Conservation (phyloP, 2,329 filamentous ascomycete genomes). For the Diaporthe caulivora region DNA sequence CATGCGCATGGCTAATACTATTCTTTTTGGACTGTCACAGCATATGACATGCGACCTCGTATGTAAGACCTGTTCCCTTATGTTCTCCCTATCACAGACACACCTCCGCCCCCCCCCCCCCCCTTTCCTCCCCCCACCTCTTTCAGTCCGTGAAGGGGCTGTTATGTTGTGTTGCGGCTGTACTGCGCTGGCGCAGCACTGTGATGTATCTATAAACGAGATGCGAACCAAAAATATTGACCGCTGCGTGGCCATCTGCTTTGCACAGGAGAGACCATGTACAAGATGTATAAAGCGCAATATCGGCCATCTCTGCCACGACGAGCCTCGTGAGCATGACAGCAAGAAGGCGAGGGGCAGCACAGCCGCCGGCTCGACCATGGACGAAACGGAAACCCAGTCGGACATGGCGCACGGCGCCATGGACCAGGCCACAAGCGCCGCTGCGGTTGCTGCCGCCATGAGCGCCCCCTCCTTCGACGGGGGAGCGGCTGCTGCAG, state of each 20-base stretch:
- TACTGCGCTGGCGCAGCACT: slow-evolving; percentile 36
- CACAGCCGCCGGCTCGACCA: slow-evolving; percentile 62
- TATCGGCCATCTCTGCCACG: slow-evolving; percentile 98
- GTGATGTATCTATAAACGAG: slow-evolving; percentile 39
- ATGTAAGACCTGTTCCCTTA: slow-evolving; percentile 61
- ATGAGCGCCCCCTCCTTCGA: slow-evolving; percentile 67
- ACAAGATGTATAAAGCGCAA: slow-evolving; percentile 98
- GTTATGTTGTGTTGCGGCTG: slow-evolving; percentile 39
- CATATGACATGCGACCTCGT: slow-evolving; percentile 95
- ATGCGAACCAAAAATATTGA: slow-evolving; percentile 51
- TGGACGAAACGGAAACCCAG: slow-evolving; percentile 70
- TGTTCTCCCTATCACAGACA: slow-evolving; percentile 39
- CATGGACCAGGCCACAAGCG: slow-evolving; percentile 58
- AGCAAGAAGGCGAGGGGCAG: slow-evolving; percentile 83
- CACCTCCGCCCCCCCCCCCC: not conserved
- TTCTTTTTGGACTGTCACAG: slow-evolving; percentile 61
- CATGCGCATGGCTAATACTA: slow-evolving; percentile 59
- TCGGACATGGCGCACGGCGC: slow-evolving; percentile 67
- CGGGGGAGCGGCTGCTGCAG: slow-evolving; percentile 47
- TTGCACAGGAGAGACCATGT: slow-evolving; percentile 87
- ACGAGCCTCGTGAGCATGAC: slow-evolving; percentile 90
- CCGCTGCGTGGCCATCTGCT: slow-evolving; percentile 46
- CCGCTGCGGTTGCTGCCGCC: slow-evolving; percentile 50
- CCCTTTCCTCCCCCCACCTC: slow-evolving; percentile 38
- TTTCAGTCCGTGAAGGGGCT: slow-evolving; percentile 45